Evolutionary conservation across 2,329 filamentous ascomycete species (phyloP).

Genomic region (Passalora sequoiae): DNA sequence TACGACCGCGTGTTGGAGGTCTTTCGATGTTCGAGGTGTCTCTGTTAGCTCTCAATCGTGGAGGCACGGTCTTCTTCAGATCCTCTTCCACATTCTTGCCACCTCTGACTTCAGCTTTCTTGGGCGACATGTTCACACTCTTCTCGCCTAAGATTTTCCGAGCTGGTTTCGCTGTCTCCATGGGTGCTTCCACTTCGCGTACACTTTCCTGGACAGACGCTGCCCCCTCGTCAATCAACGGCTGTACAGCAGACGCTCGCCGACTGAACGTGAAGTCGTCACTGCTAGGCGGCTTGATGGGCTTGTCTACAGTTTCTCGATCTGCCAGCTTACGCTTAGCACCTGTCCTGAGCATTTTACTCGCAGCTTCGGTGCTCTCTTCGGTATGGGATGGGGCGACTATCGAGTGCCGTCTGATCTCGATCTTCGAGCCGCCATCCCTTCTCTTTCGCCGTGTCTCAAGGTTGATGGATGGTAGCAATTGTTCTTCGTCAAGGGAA

Average conservation of each 20-base stretch:
- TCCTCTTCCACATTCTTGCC: slow-evolving; percentile 16
- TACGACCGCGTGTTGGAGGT: slow-evolving; percentile 27
- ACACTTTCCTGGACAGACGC: slow-evolving; percentile 1
- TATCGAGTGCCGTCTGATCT: slow-evolving; percentile 39
- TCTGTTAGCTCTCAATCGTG: slow-evolving; percentile 9
- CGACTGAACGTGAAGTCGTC: slow-evolving; percentile 48
- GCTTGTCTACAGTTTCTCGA: slow-evolving; percentile 45
- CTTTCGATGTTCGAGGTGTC: slow-evolving; percentile 11
- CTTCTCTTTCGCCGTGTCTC: slow-evolving; percentile 51
- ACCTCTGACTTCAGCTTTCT: slow-evolving; percentile 23
- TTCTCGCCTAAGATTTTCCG: slow-evolving; percentile 41
- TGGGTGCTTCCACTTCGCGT: slow-evolving; percentile 10
- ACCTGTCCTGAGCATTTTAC: slow-evolving; percentile 41
- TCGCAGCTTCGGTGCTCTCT: slow-evolving; percentile 31
- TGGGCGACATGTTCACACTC: slow-evolving; percentile 36
- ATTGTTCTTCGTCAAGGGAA: slow-evolving; percentile 29
- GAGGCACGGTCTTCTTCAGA: slow-evolving; percentile 16
- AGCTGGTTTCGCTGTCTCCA: slow-evolving; percentile 14
- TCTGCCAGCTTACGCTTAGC: slow-evolving; percentile 55
- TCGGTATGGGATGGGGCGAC: slow-evolving; percentile 39
- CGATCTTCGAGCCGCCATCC: slow-evolving; percentile 46
- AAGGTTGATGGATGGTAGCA: slow-evolving; percentile 44
- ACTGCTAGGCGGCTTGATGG: slow-evolving; percentile 25
- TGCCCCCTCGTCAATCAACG: slow-evolving; percentile 8
- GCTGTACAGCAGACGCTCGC: slow-evolving; percentile 24